Percentiles rank a stretch among this genome's conserved stretches.
These are phyloP conservation scores for Phoenix roebelenii DNA, from an alignment of 176 grass and related monocot genomes.

Conservation along the genomic window DNA sequence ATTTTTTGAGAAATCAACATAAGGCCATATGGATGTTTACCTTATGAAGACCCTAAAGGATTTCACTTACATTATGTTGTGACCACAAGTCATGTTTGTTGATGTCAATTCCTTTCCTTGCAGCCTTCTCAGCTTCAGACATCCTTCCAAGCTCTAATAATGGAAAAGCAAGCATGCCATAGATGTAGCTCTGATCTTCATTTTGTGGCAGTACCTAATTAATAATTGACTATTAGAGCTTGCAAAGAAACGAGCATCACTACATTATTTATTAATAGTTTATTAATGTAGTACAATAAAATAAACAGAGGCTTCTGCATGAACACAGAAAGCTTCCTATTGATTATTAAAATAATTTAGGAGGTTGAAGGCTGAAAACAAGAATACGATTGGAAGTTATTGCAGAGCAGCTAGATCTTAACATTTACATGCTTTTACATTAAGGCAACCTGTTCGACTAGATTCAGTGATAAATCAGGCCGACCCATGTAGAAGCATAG, in stretches of 20 bases:
- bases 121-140: slow-evolving; percentile 51
- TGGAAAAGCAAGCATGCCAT: slow-evolving; percentile 68
- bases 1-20: too few relatives aligned
- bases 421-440: not conserved
- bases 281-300: not conserved
- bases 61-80: slow-evolving; percentile 51
- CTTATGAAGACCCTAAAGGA: too few relatives aligned
- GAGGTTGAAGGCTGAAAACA: too few relatives aligned
- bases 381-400: too few relatives aligned
- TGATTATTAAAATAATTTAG: too few relatives aligned
- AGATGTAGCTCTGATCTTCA: slow-evolving; percentile 50
- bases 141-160: slow-evolving; percentile 59
- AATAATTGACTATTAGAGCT: too few relatives aligned
- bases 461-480: slow-evolving; percentile 34
- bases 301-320: too few relatives aligned
- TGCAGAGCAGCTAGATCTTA: too few relatives aligned
- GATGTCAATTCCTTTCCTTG: slow-evolving; percentile 56
- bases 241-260: not conserved
- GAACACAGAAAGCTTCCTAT: too few relatives aligned
- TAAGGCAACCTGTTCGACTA: slow-evolving; percentile 41
- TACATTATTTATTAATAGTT: not conserved
- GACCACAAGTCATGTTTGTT: slow-evolving; percentile 64
- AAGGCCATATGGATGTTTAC: too few relatives aligned
- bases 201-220: slow-evolving; percentile 55
- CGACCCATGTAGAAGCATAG: slow-evolving; percentile 54